Conservation (phyloP, 2,329 filamentous ascomycete species). For the Seiridium cupressi region DNA sequence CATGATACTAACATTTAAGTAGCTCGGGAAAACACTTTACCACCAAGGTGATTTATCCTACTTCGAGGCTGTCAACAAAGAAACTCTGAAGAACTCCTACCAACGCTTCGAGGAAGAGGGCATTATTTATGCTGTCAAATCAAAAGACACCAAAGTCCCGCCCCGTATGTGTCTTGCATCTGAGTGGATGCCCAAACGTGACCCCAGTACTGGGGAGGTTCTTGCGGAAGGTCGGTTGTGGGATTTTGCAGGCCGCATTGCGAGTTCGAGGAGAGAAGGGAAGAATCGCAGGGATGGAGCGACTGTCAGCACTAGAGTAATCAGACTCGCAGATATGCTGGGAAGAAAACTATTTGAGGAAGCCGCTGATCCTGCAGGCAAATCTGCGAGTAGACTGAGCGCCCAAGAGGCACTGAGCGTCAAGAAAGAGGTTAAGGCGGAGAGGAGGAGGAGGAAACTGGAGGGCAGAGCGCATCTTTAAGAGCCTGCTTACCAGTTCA, state of each 20-base stretch:
- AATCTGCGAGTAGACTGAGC: constrained; percentile 43
- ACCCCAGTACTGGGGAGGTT: constrained; percentile 59
- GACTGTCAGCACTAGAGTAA: constrained; percentile 79
- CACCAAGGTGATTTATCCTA: constrained; percentile 97
- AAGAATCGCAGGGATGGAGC: constrained; percentile 95
- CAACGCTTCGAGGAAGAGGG: constrained; percentile 86
- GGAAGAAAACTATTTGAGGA: constrained; percentile 68
- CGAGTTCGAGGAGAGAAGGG: constrained; percentile 78
- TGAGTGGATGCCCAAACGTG: constrained; percentile 72
- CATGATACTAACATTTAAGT: not conserved
- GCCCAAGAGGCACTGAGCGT: constrained; percentile 48
- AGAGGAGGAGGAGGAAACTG: constrained; percentile 46
- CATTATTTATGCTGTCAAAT: constrained; percentile 74
- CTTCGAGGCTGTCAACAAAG: constrained; percentile 98
- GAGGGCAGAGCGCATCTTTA: constrained; percentile 51
- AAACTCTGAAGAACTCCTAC: constrained; percentile 93
- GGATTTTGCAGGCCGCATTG: constrained; percentile 90
- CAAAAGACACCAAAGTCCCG: constrained; percentile 60
- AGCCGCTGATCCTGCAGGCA: constrained; percentile 37
- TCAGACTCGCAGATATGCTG: constrained; percentile 72
- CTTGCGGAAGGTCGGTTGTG: constrained; percentile 75
- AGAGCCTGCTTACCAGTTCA: constrained; percentile 7
- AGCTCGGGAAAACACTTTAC: constrained; percentile 94
- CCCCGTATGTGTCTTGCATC: constrained; percentile 67
- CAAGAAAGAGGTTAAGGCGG: constrained; percentile 41